Evolutionary conservation across 176 grass and related monocot species (phyloP).

Genomic region (Musa schizocarpa): DNA sequence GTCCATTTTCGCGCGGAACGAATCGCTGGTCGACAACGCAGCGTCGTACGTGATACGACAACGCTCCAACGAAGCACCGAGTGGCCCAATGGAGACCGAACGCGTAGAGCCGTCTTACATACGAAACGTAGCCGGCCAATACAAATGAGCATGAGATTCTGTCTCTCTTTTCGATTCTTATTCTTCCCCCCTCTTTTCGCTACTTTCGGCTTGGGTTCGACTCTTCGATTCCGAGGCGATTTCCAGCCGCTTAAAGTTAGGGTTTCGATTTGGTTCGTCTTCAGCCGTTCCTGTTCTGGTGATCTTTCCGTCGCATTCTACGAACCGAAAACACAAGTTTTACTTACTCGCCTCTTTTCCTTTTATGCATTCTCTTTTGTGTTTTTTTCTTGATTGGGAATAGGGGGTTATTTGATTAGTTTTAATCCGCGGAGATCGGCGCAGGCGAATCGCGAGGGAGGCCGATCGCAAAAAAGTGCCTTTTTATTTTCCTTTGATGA

Average conservation of each 20-base stretch:
- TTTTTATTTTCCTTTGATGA: not conserved
- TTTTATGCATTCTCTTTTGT: not conserved
- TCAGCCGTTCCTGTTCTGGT: constrained; percentile 11
- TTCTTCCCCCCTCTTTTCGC: not conserved
- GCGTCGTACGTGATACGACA: too few relatives aligned
- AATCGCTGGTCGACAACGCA: not conserved
- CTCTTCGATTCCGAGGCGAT: constrained; percentile 46
- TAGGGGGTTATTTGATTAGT: constrained; percentile 24
- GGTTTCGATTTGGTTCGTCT: constrained; percentile 15
- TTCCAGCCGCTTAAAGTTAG: constrained; percentile 35
- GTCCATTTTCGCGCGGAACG: not conserved
- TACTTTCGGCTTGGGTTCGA: not conserved
- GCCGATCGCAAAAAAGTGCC: not conserved
- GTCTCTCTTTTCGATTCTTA: not conserved
- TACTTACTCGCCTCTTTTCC: not conserved
- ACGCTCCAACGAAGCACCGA: too few relatives aligned
- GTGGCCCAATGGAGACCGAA: too few relatives aligned
- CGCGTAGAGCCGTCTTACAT: not conserved
- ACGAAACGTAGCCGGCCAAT: not conserved
- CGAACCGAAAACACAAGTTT: too few relatives aligned
- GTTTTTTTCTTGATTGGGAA: constrained; percentile 5
- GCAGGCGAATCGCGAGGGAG: constrained; percentile 34
- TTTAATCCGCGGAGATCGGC: constrained; percentile 26
- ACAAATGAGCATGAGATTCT: not conserved
- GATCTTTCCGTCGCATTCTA: constrained; percentile 4